Evolutionary conservation across 73 alveolate genomes (phyloP), one percentile per base, ranked within the genome.

Genomic region (Uronychia setigera): DNA sequence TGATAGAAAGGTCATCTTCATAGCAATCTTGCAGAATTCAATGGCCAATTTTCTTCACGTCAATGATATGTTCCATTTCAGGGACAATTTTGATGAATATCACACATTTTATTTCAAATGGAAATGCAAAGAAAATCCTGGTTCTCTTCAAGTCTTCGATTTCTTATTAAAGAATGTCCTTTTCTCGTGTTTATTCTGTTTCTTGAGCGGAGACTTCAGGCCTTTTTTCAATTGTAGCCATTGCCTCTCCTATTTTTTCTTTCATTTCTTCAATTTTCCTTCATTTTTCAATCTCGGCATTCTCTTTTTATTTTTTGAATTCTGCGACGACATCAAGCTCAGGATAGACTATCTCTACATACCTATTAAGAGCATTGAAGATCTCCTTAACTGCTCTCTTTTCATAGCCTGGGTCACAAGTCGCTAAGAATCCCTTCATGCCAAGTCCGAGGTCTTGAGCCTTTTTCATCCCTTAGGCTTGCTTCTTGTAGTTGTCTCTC

Each of bases 321-420:
- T n/a, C n/a, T n/a, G n/a, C n/a, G n/a, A n/a, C n/a, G n/a, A n/a
- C 76, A 26, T 85, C 93, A 5, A 87, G 81, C 26, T 87, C 87
- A 11, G 93, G 93, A 57, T 87, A 87, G 9, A 87, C 82, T 34
- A 28, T 60, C 35, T 87, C 93, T 29, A 84, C 46, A 76, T 76
- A 81, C 28, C 82, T 90, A 67, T 87, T 81, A 1, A 87, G 82
- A 1, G 82, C 29, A 32, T 82, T 87, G 59, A 81, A 81, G 58
- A 81, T 26, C 77, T 87, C 93, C 33, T 81, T 87, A 9, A 87
- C 87, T 19, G 90, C 81, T 25, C 87, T 28, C 78, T 87, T 25
- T 58, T 87, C 93, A 26, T 30, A 0, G 35, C 77, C 57, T 31
- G 76, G 9, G 78, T 67, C 90, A 57, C 90, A 81, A 27, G 93